A percentile compares a stretch with the other conserved stretches of the same genome.
These are phyloP conservation scores for Ocimum tenuiflorum DNA, from an alignment of 257 asterid genomes.

Conservation along the genomic window DNA sequence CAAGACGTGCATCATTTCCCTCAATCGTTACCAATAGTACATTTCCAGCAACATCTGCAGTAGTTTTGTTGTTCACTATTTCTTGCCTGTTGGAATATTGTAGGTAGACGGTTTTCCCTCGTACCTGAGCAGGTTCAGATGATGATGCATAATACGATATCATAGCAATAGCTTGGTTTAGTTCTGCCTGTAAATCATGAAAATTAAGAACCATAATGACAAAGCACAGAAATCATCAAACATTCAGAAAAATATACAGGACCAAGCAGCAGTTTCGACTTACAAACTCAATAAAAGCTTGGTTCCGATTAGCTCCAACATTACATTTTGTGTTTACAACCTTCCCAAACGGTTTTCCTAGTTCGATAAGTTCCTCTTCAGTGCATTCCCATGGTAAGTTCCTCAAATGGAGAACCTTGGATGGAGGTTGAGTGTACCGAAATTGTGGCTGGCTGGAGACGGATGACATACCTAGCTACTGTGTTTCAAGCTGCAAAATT, in stretches of 20 bases:
- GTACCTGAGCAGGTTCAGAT: constrained; percentile 98
- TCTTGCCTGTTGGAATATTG: constrained; percentile 99
- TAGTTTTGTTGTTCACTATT: constrained; percentile 98
- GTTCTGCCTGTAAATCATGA: constrained; percentile 51
- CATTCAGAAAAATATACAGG: neutral
- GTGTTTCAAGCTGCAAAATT: constrained; percentile 27
- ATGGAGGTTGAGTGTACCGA: constrained; percentile 93
- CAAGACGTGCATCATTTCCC: constrained; percentile 95
- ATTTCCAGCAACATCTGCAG: constrained; percentile 98
- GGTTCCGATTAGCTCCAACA: constrained; percentile 95
- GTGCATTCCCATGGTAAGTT: constrained; percentile 98
- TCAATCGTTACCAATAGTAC: constrained; percentile 93
- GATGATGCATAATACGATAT: constrained; percentile 96
- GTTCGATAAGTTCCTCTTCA: constrained; percentile 85
- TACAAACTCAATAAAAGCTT: constrained; percentile 97
- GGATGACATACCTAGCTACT: constrained; percentile 69
- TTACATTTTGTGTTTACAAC: constrained; percentile 97
- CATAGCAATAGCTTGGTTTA: constrained; percentile 98
- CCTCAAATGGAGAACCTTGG: constrained; percentile 95
- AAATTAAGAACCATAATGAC: constrained; percentile 8
- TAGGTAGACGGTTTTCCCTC: constrained; percentile 98
- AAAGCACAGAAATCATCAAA: constrained; percentile 3
- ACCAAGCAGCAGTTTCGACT: constrained; percentile 24
- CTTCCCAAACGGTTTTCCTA: constrained; percentile 93
- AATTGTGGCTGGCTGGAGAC: constrained; percentile 96